Conservation (phyloP, 345 rosid genomes). For the Murraya koenigii region DNA sequence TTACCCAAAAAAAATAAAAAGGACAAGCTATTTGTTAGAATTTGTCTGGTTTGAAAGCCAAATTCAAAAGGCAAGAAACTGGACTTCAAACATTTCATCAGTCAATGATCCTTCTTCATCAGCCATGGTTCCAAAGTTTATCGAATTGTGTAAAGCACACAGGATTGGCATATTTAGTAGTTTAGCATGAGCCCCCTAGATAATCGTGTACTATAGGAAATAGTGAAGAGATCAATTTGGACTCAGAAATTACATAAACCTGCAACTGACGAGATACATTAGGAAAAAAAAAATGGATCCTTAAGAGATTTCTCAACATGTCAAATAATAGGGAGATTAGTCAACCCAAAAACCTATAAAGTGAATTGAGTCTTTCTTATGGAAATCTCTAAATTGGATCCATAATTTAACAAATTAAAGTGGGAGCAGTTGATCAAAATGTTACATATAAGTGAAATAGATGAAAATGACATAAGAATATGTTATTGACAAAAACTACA, state of each 20-base stretch:
- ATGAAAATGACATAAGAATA: neutral
- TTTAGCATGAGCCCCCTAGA: neutral
- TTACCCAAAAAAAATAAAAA: neutral
- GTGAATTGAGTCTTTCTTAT: neutral
- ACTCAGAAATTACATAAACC: neutral
- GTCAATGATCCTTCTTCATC: neutral
- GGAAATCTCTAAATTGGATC: neutral
- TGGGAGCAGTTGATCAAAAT: conserved; percentile 6
- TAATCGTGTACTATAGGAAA: no score
- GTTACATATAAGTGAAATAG: conserved; percentile 6
- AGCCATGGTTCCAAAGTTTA: neutral
- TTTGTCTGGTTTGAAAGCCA: neutral
- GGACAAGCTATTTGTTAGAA: neutral
- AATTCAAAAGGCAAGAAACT: neutral
- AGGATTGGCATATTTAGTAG: neutral
- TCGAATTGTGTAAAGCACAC: neutral
- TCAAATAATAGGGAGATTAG: neutral
- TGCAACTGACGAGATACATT: neutral
- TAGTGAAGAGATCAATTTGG: no score
- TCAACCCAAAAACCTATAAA: neutral
- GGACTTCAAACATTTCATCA: conserved; percentile 5
- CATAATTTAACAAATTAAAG: neutral
- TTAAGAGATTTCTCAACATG: neutral
- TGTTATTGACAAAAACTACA: conserved; percentile 22
- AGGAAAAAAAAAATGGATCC: neutral